Evolutionary conservation across 495 filamentous ascomycete species (phyloP).

Genomic region (Talaromyces thailandensis): DNA sequence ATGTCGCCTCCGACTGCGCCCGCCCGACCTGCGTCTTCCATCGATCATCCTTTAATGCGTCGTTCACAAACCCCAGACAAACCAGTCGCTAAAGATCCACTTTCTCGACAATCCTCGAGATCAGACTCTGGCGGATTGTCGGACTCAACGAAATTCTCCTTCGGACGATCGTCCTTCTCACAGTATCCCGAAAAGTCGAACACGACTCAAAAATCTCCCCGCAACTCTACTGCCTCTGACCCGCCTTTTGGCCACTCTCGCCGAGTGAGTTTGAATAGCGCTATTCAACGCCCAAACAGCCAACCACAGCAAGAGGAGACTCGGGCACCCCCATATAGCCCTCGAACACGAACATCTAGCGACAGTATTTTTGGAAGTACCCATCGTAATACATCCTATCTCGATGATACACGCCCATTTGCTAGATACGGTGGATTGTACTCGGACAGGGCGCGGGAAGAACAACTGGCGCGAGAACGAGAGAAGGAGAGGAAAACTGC

Average conservation of each 20-base stretch:
- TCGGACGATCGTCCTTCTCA: slow-evolving; percentile 20
- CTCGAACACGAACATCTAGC: slow-evolving; percentile 21
- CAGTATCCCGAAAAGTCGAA: slow-evolving; percentile 32
- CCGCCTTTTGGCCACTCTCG: slow-evolving; percentile 25
- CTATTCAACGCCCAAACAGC: slow-evolving; percentile 32
- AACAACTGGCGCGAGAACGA: slow-evolving; percentile 28
- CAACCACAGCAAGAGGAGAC: slow-evolving; percentile 34
- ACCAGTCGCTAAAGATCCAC: slow-evolving; percentile 24
- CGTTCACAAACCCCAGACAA: slow-evolving; percentile 71
- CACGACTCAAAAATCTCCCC: slow-evolving; percentile 28
- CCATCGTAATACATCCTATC: slow-evolving; percentile 20
- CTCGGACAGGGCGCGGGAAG: slow-evolving; percentile 37
- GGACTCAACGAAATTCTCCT: slow-evolving; percentile 25
- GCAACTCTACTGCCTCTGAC: slow-evolving; percentile 25
- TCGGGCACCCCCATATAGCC: slow-evolving; percentile 29
- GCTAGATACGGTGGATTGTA: slow-evolving; percentile 24
- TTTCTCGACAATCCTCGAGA: slow-evolving; percentile 27
- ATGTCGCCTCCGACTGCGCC: slow-evolving; percentile 40
- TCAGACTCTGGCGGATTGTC: slow-evolving; percentile 34
- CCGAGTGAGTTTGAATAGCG: slow-evolving; percentile 31
- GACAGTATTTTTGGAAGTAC: slow-evolving; percentile 19
- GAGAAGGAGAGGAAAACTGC: slow-evolving; percentile 18
- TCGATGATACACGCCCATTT: slow-evolving; percentile 21
- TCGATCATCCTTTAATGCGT: slow-evolving; percentile 53
- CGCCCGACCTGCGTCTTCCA: slow-evolving; percentile 28